phyloP scores from a whole-genome alignment of 768 basidiomycete species.

The Lactarius quietus region DNA sequence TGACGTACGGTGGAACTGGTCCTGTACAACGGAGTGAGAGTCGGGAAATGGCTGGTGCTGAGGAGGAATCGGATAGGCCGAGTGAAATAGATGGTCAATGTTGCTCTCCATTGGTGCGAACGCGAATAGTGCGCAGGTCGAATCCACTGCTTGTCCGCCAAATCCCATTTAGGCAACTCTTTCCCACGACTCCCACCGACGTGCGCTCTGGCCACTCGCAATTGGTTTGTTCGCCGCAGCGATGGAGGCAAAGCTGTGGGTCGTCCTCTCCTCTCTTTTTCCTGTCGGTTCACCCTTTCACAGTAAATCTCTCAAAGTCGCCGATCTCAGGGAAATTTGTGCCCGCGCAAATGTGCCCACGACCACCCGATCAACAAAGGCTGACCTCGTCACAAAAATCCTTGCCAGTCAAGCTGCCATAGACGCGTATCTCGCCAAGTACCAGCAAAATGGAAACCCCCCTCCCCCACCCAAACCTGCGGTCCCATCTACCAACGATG shows the following conservation, averaged over 20 bases:
- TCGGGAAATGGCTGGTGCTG: constrained; percentile 34
- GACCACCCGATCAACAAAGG: constrained; percentile 59
- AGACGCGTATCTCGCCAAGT: constrained; percentile 42
- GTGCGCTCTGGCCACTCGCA: neutral
- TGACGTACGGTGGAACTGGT: constrained; percentile 22
- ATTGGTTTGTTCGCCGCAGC: constrained; percentile 2
- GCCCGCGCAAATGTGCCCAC: constrained; percentile 45
- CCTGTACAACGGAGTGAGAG: constrained; percentile 28
- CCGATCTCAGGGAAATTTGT: constrained; percentile 64
- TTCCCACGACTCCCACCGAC: neutral
- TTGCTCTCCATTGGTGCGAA: constrained; percentile 37
- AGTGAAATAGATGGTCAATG: constrained; percentile 60
- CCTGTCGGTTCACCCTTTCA: constrained; percentile 9
- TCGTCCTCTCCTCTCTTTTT: constrained; percentile 8
- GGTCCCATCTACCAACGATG: constrained; percentile 26
- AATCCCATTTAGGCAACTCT: neutral
- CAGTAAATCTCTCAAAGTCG: constrained; percentile 65
- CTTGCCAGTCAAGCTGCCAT: constrained; percentile 49
- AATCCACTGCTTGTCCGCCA: neutral
- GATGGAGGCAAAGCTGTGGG: constrained; percentile 43
- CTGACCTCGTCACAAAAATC: constrained; percentile 63
- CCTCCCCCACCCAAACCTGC: constrained; percentile 19
- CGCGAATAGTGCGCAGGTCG: neutral
- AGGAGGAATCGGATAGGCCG: constrained; percentile 49
- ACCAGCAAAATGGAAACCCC: constrained; percentile 18